Evolutionary conservation across 2,329 filamentous ascomycete species (phyloP).

Genomic region (Albophoma yamanashiensis): DNA sequence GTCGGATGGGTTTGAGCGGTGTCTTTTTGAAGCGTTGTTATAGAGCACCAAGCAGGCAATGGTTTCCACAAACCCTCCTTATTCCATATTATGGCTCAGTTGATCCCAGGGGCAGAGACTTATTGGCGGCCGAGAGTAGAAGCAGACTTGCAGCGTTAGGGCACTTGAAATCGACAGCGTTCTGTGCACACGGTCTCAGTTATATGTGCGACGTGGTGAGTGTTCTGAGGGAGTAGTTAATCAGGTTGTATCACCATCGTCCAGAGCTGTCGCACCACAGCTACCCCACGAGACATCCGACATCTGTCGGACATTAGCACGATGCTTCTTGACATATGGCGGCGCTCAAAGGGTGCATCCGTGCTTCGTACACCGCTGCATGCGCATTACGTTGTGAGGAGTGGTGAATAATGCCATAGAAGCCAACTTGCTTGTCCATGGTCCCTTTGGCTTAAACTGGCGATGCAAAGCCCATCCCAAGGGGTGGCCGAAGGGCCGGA

Average conservation of each 20-base stretch:
- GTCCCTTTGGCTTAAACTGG: neutral
- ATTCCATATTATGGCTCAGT: no score
- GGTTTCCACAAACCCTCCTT: neutral
- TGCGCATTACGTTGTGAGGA: no score
- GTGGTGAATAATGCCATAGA: neutral
- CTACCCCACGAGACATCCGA: neutral
- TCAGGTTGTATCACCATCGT: neutral
- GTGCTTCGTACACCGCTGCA: neutral
- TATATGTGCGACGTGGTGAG: neutral
- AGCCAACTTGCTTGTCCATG: neutral
- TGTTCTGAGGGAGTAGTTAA: neutral
- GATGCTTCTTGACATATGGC: neutral
- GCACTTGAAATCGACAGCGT: neutral
- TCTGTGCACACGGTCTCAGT: neutral
- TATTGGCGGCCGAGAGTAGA: neutral
- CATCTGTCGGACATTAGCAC: neutral
- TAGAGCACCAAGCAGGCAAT: neutral
- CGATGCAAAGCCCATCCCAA: neutral
- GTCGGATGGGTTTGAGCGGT: neutral
- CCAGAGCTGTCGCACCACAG: neutral
- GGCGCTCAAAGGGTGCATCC: neutral
- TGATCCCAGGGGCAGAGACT: neutral
- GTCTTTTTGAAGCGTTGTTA: neutral
- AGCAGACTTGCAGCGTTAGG: neutral
- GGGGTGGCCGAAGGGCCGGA: neutral